Evolutionary conservation across 331 rosid genomes (phyloP), one percentile per base, ranked within the genome.

Genomic region (Arachis monticola): DNA sequence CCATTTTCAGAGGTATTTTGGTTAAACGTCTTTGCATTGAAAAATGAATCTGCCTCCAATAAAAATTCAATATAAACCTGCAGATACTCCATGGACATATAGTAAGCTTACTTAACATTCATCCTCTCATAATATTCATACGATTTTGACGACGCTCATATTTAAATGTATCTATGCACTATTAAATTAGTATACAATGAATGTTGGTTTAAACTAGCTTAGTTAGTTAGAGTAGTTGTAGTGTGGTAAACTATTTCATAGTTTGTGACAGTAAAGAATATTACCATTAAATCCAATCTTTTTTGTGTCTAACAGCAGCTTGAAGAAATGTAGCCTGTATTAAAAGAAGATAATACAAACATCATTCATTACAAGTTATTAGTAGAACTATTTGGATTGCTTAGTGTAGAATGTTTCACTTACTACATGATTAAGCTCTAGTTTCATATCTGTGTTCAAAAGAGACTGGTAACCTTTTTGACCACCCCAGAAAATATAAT

Each of bases 401-500:
- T 45, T 46, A 27, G 79, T 42, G 52, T 12, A 22, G 59, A 70
- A 40, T 42, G 60, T 13, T 44, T 32, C 58, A 76, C 92, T 0
- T 55, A 94, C 99, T 91, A 94, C 59, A 80, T 94, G 97, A 85
- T 94, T 85, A 65, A 92, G 93, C 80, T 94, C 97, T 48, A 92
- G 83, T 73, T 92, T 96, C 99, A 94, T 90, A 85, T 94, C 97
- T 6, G 99, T 94, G 91, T 94, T 94, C 86, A 92, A 60, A 62
- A 92, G 97, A 76, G 91, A 77, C 67, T 94, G 99, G 45, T 92
- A 94, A 70, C 99, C 99, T 85, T 92, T 96, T 30, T 93, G 99
- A 11, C 99, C 99, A 7, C 97, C 97, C 99, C 97, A 94, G 73
- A 94, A 92, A 41, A 92, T 97, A 74, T 90, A 94, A 83, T 88